Conservation (phyloP, 768 basidiomycete species). For the Nidularia sp. region DNA sequence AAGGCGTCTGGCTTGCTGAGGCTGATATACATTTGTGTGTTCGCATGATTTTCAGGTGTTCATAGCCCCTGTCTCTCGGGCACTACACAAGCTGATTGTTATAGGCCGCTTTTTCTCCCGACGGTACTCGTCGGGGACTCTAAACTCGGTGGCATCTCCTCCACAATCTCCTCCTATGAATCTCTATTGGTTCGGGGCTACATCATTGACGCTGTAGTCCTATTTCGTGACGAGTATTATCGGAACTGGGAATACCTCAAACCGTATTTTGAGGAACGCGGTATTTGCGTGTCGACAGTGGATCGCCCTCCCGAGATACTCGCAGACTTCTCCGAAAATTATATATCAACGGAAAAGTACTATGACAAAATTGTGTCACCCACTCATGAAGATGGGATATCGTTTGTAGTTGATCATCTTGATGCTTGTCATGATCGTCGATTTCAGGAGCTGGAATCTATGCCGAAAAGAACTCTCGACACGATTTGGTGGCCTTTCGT, state of each 20-base stretch:
- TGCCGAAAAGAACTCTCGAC: conserved; percentile 74
- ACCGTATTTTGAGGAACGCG: conserved; percentile 75
- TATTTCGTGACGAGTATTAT: conserved; percentile 86
- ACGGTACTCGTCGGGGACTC: conserved; percentile 86
- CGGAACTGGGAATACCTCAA: conserved; percentile 80
- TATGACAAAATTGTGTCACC: conserved; percentile 49
- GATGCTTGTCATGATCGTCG: conserved; percentile 62
- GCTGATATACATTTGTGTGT: not conserved
- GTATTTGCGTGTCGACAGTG: conserved; percentile 49
- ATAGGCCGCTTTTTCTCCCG: conserved; percentile 84
- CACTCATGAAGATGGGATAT: conserved; percentile 31
- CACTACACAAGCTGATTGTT: conserved; percentile 79
- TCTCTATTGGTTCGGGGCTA: conserved; percentile 89
- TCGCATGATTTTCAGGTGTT: conserved; percentile 52
- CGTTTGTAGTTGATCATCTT: conserved; percentile 50
- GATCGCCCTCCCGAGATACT: conserved; percentile 54
- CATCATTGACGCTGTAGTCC: conserved; percentile 75
- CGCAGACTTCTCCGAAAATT: conserved; percentile 40
- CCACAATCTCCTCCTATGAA: conserved; percentile 90
- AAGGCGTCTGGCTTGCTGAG: not conserved
- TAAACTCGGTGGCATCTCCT: conserved; percentile 88
- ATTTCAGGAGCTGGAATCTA: conserved; percentile 68
- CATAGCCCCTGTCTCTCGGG: conserved; percentile 87
- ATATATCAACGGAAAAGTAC: conserved; percentile 59
- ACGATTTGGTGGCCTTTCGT: conserved; percentile 97